Conservation (phyloP, 495 filamentous ascomycete genomes). For the Oidiodendron maius region DNA sequence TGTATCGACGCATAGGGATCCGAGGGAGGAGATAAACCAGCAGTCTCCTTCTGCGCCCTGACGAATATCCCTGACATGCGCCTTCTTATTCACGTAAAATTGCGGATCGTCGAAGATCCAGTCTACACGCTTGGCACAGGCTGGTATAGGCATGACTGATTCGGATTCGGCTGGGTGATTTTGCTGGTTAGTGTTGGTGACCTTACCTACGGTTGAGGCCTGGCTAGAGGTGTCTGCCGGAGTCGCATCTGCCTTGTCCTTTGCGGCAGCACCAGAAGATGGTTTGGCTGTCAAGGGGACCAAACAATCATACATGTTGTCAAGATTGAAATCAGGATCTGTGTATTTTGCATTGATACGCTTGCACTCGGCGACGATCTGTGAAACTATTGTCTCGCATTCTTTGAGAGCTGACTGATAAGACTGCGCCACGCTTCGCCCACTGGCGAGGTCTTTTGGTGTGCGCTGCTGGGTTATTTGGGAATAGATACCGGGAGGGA, state of each 20-base stretch:
- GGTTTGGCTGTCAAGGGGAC: constrained; percentile 43
- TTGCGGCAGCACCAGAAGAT: constrained; percentile 6
- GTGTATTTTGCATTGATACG: constrained; percentile 84
- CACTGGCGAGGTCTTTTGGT: constrained; percentile 5
- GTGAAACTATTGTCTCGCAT: constrained; percentile 68
- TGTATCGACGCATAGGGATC: neutral
- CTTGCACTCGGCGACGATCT: constrained; percentile 76
- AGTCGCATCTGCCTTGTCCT: constrained; percentile 1
- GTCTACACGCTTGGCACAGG: constrained; percentile 34
- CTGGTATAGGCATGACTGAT: constrained; percentile 28
- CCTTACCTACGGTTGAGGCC: too few relatives aligned
- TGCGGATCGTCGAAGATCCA: neutral
- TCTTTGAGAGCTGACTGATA: constrained; percentile 67
- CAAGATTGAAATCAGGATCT: constrained; percentile 85
- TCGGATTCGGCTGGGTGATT: constrained; percentile 4
- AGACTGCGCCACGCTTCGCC: constrained; percentile 18
- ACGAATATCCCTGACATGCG: neutral
- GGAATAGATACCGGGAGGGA: constrained; percentile 68
- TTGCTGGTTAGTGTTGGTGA: constrained; percentile 18
- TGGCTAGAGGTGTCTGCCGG: neutral
- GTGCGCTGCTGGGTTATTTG: constrained; percentile 44
- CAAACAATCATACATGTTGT: constrained; percentile 53
- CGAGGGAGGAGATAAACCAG: neutral
- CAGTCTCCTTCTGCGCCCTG: neutral
- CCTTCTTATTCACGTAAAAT: neutral